phyloP scores from a whole-genome alignment of 345 rosid species.

The Fremontodendron californicum region DNA sequence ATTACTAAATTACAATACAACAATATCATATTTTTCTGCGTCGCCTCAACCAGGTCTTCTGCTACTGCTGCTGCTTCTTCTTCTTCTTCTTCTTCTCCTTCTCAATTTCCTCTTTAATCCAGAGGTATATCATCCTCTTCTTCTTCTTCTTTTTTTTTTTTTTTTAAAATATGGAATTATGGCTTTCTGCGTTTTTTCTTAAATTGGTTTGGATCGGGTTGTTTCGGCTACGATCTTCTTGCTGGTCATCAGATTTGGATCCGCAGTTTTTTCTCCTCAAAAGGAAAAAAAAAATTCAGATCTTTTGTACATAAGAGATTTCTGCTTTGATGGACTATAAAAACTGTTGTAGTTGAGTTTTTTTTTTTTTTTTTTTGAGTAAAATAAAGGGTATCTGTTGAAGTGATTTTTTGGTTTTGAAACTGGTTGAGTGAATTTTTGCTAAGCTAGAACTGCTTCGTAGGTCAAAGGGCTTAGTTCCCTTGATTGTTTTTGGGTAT shows the following conservation, averaged over 20 bases:
- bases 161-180: not conserved
- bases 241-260: constrained; percentile 3
- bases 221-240: constrained; percentile 16
- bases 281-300: not conserved
- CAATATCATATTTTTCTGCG: no score
- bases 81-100: not conserved
- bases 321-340: not conserved
- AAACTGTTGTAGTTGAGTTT: not conserved
- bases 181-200: not conserved
- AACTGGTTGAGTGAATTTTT: not conserved
- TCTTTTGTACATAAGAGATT: not conserved
- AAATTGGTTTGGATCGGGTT: constrained; percentile 25
- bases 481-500: not conserved
- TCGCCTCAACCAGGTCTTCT: not conserved
- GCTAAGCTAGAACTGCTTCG: not conserved
- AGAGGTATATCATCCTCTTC: constrained; percentile 19
- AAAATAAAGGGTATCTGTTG: not conserved
- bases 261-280: not conserved
- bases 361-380: not conserved
- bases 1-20: no score
- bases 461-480: not conserved
- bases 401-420: not conserved
- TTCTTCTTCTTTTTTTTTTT: not conserved
- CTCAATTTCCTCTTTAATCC: constrained; percentile 15
- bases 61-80: not conserved